phyloP scores from a whole-genome alignment of 768 basidiomycete genomes.

The Serendipita sp. region DNA sequence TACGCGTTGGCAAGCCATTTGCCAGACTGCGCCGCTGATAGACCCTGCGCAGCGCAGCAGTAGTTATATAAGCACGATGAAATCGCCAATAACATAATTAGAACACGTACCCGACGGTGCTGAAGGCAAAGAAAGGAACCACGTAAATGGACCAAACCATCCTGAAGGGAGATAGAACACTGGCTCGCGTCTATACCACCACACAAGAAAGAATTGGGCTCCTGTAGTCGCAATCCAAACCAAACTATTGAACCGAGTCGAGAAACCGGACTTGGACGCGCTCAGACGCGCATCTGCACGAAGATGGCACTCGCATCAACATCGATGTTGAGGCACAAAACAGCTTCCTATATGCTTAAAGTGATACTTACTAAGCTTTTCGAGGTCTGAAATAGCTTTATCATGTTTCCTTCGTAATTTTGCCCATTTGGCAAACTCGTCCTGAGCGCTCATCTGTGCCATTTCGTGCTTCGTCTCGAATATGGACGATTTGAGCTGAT shows the following conservation, averaged over 20 bases:
- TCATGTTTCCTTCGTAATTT: slow-evolving; percentile 80
- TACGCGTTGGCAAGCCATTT: slow-evolving; percentile 83
- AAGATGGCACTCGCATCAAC: not conserved
- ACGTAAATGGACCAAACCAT: slow-evolving; percentile 79
- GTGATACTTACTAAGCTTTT: slow-evolving; percentile 57
- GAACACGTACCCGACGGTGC: slow-evolving; percentile 57
- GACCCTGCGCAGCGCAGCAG: slow-evolving; percentile 37
- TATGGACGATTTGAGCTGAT: slow-evolving; percentile 61
- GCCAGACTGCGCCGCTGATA: slow-evolving; percentile 87
- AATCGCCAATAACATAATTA: slow-evolving; percentile 4
- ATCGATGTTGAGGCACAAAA: too few relatives aligned
- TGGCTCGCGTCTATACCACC: slow-evolving; percentile 80
- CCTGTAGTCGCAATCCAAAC: slow-evolving; percentile 83
- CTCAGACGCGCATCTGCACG: slow-evolving; percentile 48
- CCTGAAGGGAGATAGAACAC: slow-evolving; percentile 85
- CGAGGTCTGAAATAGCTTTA: slow-evolving; percentile 78
- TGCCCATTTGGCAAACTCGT: slow-evolving; percentile 98
- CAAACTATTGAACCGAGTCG: slow-evolving; percentile 49
- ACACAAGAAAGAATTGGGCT: slow-evolving; percentile 64
- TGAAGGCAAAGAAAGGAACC: slow-evolving; percentile 82
- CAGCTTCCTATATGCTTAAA: not conserved
- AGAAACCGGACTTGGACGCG: slow-evolving; percentile 42
- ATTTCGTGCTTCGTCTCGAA: slow-evolving; percentile 71
- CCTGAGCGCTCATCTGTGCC: slow-evolving; percentile 79
- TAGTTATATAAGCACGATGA: not conserved